phyloP scores from a whole-genome alignment of 139 green algal species.

The Chlamydomonas eustigma region DNA sequence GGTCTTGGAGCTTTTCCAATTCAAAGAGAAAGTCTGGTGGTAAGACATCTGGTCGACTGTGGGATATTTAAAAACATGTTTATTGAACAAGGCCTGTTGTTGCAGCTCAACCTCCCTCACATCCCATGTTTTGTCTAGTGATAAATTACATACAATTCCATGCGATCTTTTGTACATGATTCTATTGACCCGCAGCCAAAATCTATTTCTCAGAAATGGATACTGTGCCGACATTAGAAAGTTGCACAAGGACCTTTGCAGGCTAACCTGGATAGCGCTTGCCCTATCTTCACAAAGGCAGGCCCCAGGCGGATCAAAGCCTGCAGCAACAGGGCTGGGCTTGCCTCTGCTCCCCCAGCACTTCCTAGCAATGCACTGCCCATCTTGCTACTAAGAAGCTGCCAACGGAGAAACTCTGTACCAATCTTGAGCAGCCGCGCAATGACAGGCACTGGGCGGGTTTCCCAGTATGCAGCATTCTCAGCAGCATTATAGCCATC shows the following conservation, averaged over 20 bases:
- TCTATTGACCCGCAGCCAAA: too few species aligned
- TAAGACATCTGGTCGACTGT: conserved; percentile 72
- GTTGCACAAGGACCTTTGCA: too few species aligned
- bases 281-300: conserved; percentile 87
- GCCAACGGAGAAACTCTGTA: conserved; percentile 5
- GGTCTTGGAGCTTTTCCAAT: conserved; percentile 76
- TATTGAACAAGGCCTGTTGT: too few species aligned
- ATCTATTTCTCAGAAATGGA: too few species aligned
- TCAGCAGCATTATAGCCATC: conserved; percentile 28
- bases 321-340: conserved; percentile 38
- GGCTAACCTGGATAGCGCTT: conserved; percentile 41
- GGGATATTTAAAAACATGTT: too few species aligned
- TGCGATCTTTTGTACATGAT: too few species aligned
- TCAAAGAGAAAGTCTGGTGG: conserved; percentile 73
- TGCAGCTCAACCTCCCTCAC: too few species aligned
- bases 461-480: conserved; percentile 48
- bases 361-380: neutral
- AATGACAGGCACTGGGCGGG: conserved; percentile 56
- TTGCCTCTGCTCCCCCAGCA: neutral
- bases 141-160: too few species aligned
- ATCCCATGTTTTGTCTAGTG: too few species aligned
- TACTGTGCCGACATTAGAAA: too few species aligned
- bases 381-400: neutral
- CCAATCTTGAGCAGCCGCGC: conserved; percentile 47
- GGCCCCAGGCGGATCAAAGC: conserved; percentile 72